Evolutionary conservation across 2,329 filamentous ascomycete species (phyloP), one percentile per base, ranked within the genome.

Genomic region (Chalara sp.): DNA sequence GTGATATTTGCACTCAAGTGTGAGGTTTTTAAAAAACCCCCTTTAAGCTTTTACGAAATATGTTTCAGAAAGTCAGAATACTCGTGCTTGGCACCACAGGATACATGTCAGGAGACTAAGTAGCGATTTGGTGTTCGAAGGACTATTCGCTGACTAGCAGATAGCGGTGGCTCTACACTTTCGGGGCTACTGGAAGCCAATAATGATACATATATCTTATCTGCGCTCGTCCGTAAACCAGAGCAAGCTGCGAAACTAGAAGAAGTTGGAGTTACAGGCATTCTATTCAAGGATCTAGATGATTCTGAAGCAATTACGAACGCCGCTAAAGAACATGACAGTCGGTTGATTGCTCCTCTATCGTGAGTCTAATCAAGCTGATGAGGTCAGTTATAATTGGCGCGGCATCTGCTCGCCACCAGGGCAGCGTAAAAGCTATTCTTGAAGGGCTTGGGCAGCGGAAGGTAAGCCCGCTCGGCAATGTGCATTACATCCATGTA

Each of bases 351-450:
- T 43, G 41, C 28, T 5, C 8, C 21, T 21, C 3, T 3, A 21
- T 32, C n/a, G 10, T 30, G 44, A 10, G 32, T 44, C 28, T 11
- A 43, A n/a, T 35, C 13, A 31, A 12, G 32, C 35, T 53, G 21
- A 53, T 35, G 5, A n/a, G 28, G 21, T 10, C 43, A 60, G 61
- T 75, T 48, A 67, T 78, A 6, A 68, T 78, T 46, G 70, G 74
- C 55, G 65, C 71, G 1, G 70, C 71, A 1, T 59, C 61, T 2
- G 70, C 70, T 5, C 72, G 61, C 49, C 68, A 76, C 54, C 44
- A 63, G 1, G 21, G 21, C 21, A 21, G 21, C 21, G 21, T 21
- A 21, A 21, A 21, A 21, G 21, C 21, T 21, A 21, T 21, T 21
- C 21, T 21, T 21, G 21, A 21, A 21, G 21, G 21, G 21, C 21